Base-by-base conservation (phyloP, 2,329 filamentous ascomycete genomes). In the Pseudopithomyces chartarum region DNA sequence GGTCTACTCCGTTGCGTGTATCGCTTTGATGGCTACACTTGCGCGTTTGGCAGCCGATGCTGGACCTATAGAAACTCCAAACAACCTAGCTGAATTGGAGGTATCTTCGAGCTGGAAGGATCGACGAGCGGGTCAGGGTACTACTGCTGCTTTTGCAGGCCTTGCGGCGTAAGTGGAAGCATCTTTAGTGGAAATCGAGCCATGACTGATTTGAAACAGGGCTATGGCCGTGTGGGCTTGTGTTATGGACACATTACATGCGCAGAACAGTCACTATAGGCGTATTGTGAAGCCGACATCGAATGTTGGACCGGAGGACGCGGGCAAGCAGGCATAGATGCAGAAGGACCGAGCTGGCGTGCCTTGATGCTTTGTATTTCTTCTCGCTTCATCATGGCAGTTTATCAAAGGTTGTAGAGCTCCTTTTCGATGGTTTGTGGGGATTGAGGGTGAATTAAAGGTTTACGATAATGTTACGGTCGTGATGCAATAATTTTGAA, bases 21-120 rank as follows among this genome's bases (percentile, higher is more conserved):
- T 56, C 17, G 54, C 54, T 5, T 15, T 56, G 36, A 56, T 56
- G 54, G 54, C 48, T 22, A 56, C 54, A 22, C 54, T 56, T 17
- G 54, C 54, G 6, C 48, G 43, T 17, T 43, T 56, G 32, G 54
- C 54, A 20, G 42, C 54, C 11, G 49, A 52, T 12, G 54, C 54
- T 26, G 48, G 26, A 36, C 48, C 54, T 17, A 29, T 13, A 29
- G 34, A 19, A 17, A 23, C 5, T 42, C 10, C 15, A 32, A 17
- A 33, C 23, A 39, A 20, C 19, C 17, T 20, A 7, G 3, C 32
- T 6, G 26, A 13, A 39, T 11, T 52, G 11, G 38, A 38, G 26
- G 47, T 56, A n/a, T 42, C 54, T n/a, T 45, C 46, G 29, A 52
- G 48, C 22, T 48, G 42, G 3, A 32, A 42, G 23, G 48, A 48